A percentile compares a stretch with the other conserved stretches of the same genome.
These are phyloP conservation scores for Podila epicladia DNA, from an alignment of 192 early-diverging fungal genomes.

Conservation along the genomic window DNA sequence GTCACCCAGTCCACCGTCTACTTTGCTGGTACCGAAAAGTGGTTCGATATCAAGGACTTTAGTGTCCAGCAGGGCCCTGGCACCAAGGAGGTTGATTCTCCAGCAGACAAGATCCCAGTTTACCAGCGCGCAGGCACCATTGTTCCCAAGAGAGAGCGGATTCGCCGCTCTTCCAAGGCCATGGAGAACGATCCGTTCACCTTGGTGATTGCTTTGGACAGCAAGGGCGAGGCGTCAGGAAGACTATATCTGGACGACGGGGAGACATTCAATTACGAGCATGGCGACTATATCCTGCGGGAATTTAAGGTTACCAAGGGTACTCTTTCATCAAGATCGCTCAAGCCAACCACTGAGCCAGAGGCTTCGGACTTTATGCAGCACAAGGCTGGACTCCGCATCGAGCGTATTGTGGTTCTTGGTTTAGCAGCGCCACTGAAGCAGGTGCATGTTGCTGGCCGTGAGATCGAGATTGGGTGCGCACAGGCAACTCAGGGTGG, in stretches of 20 bases:
- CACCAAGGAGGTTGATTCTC: constrained; percentile 64
- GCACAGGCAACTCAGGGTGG: constrained; percentile 20
- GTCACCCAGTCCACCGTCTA: constrained; percentile 70
- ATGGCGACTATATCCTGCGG: constrained; percentile 72
- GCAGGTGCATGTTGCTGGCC: constrained; percentile 47
- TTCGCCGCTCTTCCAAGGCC: constrained; percentile 80
- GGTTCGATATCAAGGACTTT: constrained; percentile 75
- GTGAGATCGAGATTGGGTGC: constrained; percentile 43
- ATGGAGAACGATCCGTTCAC: constrained; percentile 93
- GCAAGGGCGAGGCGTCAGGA: constrained; percentile 74
- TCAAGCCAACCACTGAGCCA: constrained; percentile 9
- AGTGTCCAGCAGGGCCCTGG: constrained; percentile 44
- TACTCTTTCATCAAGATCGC: constrained; percentile 47
- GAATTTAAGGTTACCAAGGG: constrained; percentile 63
- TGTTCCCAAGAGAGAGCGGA: constrained; percentile 84
- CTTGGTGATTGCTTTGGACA: constrained; percentile 82
- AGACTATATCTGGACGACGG: constrained; percentile 95
- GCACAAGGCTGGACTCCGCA: constrained; percentile 33
- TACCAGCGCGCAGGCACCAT: constrained; percentile 93
- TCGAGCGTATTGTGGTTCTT: constrained; percentile 57
- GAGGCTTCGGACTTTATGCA: constrained; percentile 28
- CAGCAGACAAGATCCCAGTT: constrained; percentile 83
- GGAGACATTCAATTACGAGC: constrained; percentile 73
- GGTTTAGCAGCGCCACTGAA: constrained; percentile 31
- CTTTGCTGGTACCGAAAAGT: constrained; percentile 75